Base-by-base conservation (phyloP, 2,329 filamentous ascomycete species). In the Hirsutella rhossiliensis region DNA sequence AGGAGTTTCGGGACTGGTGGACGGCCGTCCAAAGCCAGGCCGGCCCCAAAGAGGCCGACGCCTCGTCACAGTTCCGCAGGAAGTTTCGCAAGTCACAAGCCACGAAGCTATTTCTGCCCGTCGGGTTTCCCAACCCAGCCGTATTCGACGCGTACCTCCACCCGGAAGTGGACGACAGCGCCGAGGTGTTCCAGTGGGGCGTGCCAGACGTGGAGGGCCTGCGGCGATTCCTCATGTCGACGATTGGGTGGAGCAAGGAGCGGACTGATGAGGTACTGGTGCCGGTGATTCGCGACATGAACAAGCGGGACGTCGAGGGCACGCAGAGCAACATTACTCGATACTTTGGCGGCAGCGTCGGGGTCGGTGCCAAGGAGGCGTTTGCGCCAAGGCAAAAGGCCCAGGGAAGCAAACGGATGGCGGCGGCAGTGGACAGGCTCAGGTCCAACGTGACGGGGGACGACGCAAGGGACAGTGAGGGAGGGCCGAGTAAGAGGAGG, bases 311-410 rank as follows among this genome's bases (percentile, higher is more conserved):
- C 51, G 73, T 79, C 27, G 92, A 97, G 65, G 92, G 92, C 7
- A 97, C 90, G 17, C 92, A 98, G 68, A 82, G 80, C 46, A 98
- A 98, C 54, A 95, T 98, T 51, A 98, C 92, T n/a, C 73, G 81
- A 20, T 98, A 82, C 62, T 96, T 97, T 60, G 77, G 79, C 12
- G 90, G 90, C 0, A 65, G 68, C 5, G 80, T 87, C 0, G 85
- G 85, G 0, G 73, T 73, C 0, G 84, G 85, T 0, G 75, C 75
- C 12, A 75, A 67, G 32, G 75, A 81, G 48, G 76, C 75, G 0
- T 89, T 87, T 65, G 84, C 72, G 20, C 86, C 85, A 0, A 73
- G 84, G 45, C 79, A 81, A 49, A 76, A 67, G 23, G 72, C 66
- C 12, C 75, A 76, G 47, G 78, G 76, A 32, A 89, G 82, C 56